Evolutionary conservation across 768 basidiomycete species (phyloP), one percentile per base, ranked within the genome.

Genomic region (Lentinula detonsa): DNA sequence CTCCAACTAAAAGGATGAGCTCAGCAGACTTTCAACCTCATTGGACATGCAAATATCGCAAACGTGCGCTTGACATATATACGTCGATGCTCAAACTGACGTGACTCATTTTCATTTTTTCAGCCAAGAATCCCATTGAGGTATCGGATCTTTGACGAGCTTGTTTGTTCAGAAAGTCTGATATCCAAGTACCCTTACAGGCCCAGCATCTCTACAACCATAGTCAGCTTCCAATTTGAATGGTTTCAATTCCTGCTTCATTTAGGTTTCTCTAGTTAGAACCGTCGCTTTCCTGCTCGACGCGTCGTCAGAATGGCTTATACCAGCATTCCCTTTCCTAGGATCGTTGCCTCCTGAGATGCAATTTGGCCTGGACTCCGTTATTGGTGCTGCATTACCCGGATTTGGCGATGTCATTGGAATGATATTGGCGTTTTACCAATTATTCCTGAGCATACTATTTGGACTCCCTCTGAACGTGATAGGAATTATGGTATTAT

Each of bases 231-330:
- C 5, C 28, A 37, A n/a, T 0, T 23, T 33, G 8, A 45, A 33
- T 1, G 15, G 1, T 53, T 70, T 28, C 28, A 28, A 9, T 11
- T 13, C 1, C 9, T n/a, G 18, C 1, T 21, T n/a, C 18, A 16
- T 10, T 15, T 33, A 18, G 11, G 34, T 8, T 33, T n/a, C 33
- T 5, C 18, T 45, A 62, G 61, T 62, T 13, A 56, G 62, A 51
- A 63, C 62, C 6, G 58, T 63, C 3, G 62, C 62, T 5, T 63
- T 40, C 42, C 40, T 63, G 15, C 58, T 63, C 5, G 62, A 63
- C 45, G 57, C 62, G n/a, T 63, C 62, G 5, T 63, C 62, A 15
- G 57, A 63, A 63, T 63, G 62, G 62, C 58, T 63, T 39, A 63
- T 63, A 33, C 62, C 62, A 23, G 34, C 58, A 21, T 63, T 63